Conservation (phyloP, 306 rosid species). For the Gleditsia sinensis region DNA sequence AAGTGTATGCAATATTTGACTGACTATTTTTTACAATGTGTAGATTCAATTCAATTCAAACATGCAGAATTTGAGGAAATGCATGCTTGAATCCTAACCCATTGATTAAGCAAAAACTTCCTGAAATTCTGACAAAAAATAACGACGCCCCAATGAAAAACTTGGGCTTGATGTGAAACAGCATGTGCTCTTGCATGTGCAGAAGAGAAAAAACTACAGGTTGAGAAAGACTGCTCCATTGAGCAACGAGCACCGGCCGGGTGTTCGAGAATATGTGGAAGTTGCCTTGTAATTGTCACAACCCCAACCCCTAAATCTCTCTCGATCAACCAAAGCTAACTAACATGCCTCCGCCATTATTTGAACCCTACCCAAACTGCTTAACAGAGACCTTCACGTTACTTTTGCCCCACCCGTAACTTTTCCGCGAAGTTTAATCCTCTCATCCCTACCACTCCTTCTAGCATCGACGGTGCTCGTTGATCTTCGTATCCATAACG, state of each 20-base stretch:
- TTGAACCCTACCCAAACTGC: slow-evolving; percentile 26
- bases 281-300: slow-evolving; percentile 37
- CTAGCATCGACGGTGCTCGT: neutral
- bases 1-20: neutral
- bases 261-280: slow-evolving; percentile 6
- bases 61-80: neutral
- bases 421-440: slow-evolving; percentile 28
- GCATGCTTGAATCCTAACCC: slow-evolving; percentile 6
- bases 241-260: slow-evolving; percentile 26
- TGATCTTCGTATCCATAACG: neutral
- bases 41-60: neutral
- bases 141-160: slow-evolving; percentile 21
- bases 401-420: neutral
- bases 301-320: neutral
- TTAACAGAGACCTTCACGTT: slow-evolving; percentile 42
- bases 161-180: slow-evolving; percentile 44
- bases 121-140: neutral
- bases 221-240: slow-evolving; percentile 11
- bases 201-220: neutral
- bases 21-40: neutral
- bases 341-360: slow-evolving; percentile 41
- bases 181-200: slow-evolving; percentile 47
- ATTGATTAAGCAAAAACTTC: slow-evolving; percentile 8
- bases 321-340: slow-evolving; percentile 16
- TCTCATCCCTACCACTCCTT: neutral